These are phyloP conservation scores for Penicillium sclerotiorum DNA, from an alignment of 2,329 filamentous ascomycete species.

Conservation along the genomic window DNA sequence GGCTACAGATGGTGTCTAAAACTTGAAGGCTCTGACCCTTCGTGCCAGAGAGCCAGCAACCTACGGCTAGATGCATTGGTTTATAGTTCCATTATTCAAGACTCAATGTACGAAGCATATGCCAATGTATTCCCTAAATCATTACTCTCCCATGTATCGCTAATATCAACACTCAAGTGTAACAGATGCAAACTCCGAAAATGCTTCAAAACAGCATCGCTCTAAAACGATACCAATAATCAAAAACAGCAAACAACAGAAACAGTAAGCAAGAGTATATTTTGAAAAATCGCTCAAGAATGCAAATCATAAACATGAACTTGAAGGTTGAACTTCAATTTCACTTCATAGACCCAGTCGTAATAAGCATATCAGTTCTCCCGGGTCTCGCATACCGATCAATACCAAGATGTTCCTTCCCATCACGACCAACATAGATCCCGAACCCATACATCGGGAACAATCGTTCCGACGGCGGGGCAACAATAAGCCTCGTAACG, in stretches of 20 bases:
- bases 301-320: conserved; percentile 2
- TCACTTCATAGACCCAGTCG: conserved; percentile 34
- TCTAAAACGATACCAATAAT: neutral
- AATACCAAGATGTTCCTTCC: conserved; percentile 61
- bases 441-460: conserved; percentile 58
- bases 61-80: too few species aligned
- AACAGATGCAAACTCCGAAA: conserved; percentile 9
- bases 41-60: too few species aligned
- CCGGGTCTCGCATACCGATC: conserved; percentile 55
- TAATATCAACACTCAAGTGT: too few species aligned
- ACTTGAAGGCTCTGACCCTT: too few species aligned
- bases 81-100: too few species aligned
- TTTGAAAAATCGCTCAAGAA: conserved; percentile 5
- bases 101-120: too few species aligned
- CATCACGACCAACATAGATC: conserved; percentile 60
- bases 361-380: conserved; percentile 48
- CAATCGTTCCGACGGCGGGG: conserved; percentile 41
- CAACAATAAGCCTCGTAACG: conserved; percentile 66
- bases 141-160: too few species aligned
- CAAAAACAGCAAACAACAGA: neutral
- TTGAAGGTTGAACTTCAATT: neutral
- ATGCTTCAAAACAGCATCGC: conserved; percentile 1
- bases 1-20: too few species aligned
- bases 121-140: too few species aligned
- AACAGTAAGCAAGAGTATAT: neutral